Conservation (phyloP, 352 stramenopile species). For the Phytophthora palmivora region DNA sequence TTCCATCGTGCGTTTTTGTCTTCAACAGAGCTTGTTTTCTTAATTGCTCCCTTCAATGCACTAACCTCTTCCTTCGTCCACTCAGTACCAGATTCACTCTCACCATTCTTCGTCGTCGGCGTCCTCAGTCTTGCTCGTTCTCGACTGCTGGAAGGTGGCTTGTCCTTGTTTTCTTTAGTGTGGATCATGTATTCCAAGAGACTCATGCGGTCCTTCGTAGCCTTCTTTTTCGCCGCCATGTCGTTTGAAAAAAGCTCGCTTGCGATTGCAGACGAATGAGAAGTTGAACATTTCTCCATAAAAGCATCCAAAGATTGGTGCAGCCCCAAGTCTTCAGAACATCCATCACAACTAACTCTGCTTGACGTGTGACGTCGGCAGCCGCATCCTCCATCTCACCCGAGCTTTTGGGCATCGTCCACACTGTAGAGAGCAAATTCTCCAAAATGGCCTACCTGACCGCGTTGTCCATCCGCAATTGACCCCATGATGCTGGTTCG, state of each 20-base stretch:
- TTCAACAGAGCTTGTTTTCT: constrained; percentile 60
- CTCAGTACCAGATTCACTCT: constrained; percentile 28
- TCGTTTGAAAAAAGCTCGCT: constrained; percentile 67
- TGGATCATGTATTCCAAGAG: constrained; percentile 66
- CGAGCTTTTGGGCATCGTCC: constrained; percentile 38
- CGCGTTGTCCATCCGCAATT: no score
- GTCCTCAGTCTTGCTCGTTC: constrained; percentile 6
- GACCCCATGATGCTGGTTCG: neutral
- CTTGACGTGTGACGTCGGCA: constrained; percentile 60
- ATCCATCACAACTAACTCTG: constrained; percentile 76
- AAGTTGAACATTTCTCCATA: constrained; percentile 40
- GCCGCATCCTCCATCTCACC: constrained; percentile 22
- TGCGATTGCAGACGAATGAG: constrained; percentile 30
- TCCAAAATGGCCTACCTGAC: no score
- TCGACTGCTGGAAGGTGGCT: constrained; percentile 8
- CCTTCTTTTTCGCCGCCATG: constrained; percentile 57
- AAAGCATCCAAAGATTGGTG: constrained; percentile 63
- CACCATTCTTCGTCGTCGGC: constrained; percentile 20
- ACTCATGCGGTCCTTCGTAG: constrained; percentile 7
- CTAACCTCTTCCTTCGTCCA: constrained; percentile 71
- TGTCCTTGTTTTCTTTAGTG: constrained; percentile 18
- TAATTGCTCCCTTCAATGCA: constrained; percentile 75
- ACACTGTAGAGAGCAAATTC: no score
- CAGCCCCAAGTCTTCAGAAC: constrained; percentile 71
- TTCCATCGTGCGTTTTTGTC: constrained; percentile 85